Percentiles rank a stretch among this genome's conserved stretches.
Evolutionary conservation across 2,329 filamentous ascomycete species (phyloP).

Genomic region (Elsinoe ampelina): DNA sequence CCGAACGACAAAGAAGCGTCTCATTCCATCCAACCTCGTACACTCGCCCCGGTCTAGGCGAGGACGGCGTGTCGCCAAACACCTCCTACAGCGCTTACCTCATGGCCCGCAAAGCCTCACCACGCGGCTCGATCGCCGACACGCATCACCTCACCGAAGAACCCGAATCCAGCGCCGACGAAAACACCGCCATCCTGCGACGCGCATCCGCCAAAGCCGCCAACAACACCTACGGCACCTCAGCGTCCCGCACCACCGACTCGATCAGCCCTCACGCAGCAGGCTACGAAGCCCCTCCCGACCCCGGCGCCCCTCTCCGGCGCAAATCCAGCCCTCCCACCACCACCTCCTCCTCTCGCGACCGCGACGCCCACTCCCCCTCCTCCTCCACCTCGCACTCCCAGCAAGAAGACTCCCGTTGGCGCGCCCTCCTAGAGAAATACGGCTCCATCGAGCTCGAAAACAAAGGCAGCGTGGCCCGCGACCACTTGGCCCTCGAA

Average conservation of each 20-base stretch:
- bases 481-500: constrained; percentile 74
- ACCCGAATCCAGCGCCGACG: constrained; percentile 31
- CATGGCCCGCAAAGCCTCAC: constrained; percentile 16
- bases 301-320: constrained; percentile 14
- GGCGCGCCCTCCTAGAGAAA: constrained; percentile 46
- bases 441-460: constrained; percentile 66
- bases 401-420: constrained; percentile 36
- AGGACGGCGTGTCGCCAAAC: constrained; percentile 12
- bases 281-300: constrained; percentile 19
- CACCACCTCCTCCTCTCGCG: not conserved
- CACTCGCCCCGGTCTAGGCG: not conserved
- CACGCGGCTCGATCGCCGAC: constrained; percentile 13
- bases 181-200: constrained; percentile 34
- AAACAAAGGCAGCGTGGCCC: constrained; percentile 75
- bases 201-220: constrained; percentile 10
- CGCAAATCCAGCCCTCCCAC: constrained; percentile 2
- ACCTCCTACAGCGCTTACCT: constrained; percentile 16
- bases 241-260: not conserved
- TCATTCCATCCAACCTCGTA: constrained; percentile 19
- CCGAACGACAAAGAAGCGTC: constrained; percentile 18
- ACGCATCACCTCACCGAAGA: constrained; percentile 16
- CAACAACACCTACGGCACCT: not conserved
- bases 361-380: not conserved
- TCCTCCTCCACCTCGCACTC: not conserved
- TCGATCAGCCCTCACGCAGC: not conserved